A percentile compares a stretch with the other conserved stretches of the same genome.
Conservation (phyloP, 441 rosid genomes). For the Codiaeum variegatum region DNA sequence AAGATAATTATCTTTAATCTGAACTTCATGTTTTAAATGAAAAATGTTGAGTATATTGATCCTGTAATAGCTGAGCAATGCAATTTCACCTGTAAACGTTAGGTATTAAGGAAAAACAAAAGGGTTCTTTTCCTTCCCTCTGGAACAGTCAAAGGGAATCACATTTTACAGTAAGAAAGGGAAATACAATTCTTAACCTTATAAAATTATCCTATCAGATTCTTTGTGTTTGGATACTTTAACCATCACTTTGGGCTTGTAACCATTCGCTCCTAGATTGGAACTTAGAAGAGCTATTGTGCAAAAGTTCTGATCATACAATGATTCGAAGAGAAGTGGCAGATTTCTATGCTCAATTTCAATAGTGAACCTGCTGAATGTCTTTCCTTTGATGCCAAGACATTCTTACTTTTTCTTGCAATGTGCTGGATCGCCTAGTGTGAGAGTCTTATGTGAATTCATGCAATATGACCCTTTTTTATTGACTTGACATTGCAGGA, state of each 20-base stretch:
- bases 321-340: neutral
- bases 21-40: neutral
- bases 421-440: neutral
- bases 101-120: neutral
- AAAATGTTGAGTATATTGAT: neutral
- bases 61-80: neutral
- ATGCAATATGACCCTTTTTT: neutral
- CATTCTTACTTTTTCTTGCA: neutral
- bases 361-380: neutral
- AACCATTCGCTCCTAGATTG: neutral
- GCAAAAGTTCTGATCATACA: neutral
- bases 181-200: neutral
- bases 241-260: neutral
- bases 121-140: neutral
- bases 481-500: neutral
- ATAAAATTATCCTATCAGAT: neutral
- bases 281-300: neutral
- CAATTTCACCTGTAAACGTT: neutral
- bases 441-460: neutral
- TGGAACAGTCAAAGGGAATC: neutral
- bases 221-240: neutral
- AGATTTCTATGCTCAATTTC: neutral
- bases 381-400: neutral
- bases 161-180: neutral
- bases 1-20: neutral